A percentile compares a stretch with the other conserved stretches of the same genome.
These are phyloP conservation scores for Lactarius tabidus DNA, from an alignment of 768 basidiomycete genomes.

Conservation along the genomic window DNA sequence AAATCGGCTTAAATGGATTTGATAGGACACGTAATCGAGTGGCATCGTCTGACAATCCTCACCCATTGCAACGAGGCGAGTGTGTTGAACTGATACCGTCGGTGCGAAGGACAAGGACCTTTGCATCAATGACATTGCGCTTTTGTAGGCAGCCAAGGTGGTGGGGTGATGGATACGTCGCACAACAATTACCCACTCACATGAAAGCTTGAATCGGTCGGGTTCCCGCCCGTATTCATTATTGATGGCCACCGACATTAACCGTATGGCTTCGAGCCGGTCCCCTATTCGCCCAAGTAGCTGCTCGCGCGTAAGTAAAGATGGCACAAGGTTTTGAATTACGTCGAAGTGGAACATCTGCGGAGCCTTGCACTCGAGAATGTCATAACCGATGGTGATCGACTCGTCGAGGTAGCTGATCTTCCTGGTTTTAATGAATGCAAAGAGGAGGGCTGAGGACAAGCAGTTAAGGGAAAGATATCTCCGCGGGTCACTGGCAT, in stretches of 20 bases:
- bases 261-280: background rate
- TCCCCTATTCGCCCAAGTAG: background rate
- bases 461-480: background rate
- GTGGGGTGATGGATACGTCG: background rate
- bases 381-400: background rate
- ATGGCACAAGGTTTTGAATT: background rate
- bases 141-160: background rate
- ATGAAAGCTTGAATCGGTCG: slow-evolving; percentile 3
- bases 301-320: background rate
- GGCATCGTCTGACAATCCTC: background rate
- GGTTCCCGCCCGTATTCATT: background rate
- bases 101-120: background rate
- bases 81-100: background rate
- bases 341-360: background rate
- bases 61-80: background rate
- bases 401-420: slow-evolving; percentile 11
- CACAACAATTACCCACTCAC: slow-evolving; percentile 2
- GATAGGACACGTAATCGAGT: background rate
- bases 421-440: background rate
- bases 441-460: slow-evolving; percentile 5
- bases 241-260: background rate
- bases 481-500: background rate
- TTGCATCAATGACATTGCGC: background rate
- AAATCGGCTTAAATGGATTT: background rate
- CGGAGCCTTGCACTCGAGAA: background rate